Conservation (phyloP, 2,329 filamentous ascomycete genomes). For the Calonectria crousiana region DNA sequence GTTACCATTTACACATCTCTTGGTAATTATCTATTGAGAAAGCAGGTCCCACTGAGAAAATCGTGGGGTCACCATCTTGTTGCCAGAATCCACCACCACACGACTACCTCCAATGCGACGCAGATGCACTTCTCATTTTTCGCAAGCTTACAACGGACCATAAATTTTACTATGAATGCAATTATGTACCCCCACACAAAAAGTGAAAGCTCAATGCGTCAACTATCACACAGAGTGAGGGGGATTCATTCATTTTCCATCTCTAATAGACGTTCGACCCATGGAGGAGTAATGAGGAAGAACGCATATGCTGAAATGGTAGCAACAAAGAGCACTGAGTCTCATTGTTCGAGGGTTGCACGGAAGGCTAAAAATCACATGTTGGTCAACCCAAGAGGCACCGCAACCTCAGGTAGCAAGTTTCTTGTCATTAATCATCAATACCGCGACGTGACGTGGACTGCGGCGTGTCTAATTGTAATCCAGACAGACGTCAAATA, state of each 20-base stretch:
- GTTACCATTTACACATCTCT: background rate
- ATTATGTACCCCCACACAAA: conserved; percentile 60
- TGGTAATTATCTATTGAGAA: background rate
- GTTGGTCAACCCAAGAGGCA: background rate
- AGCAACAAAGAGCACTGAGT: background rate
- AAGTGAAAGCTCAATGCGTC: conserved; percentile 59
- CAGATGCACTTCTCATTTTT: background rate
- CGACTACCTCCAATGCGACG: background rate
- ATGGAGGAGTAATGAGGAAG: conserved; percentile 60
- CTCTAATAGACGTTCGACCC: conserved; percentile 67
- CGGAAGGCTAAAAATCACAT: background rate
- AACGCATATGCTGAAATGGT: conserved; percentile 69
- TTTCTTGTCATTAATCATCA: conserved; percentile 34
- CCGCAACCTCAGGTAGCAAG: conserved; percentile 14
- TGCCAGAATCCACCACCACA: background rate
- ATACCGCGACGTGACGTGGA: conserved; percentile 20
- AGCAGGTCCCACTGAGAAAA: background rate
- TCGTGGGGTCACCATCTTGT: background rate
- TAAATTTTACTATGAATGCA: background rate
- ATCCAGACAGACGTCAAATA: background rate
- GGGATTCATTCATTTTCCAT: conserved; percentile 65
- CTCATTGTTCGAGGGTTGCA: background rate
- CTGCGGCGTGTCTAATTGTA: background rate
- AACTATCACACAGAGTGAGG: conserved; percentile 64
- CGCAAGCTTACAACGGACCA: background rate